Evolutionary conservation across 345 rosid genomes (phyloP), one percentile per base, ranked within the genome.

Genomic region (Moricandia moricandioides): DNA sequence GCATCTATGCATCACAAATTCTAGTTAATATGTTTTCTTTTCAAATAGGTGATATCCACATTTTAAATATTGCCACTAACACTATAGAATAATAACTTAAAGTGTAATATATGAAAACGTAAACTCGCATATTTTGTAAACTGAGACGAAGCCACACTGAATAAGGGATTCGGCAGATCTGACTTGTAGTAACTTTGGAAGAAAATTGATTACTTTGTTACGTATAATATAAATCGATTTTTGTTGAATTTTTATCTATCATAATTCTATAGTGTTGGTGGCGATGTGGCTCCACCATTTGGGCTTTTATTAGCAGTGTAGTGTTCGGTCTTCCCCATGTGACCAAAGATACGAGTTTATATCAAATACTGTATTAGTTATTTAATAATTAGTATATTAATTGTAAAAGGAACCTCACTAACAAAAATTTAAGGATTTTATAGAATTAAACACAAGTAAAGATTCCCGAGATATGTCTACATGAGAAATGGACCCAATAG

Each of bases 321-420:
- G 75, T n/a, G n/a, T n/a, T n/a, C n/a, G n/a, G n/a, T 76, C 79
- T 76, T 76, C 29, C 70, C 80, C 80, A 70, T 76, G 75, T 76
- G 80, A 63, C 24, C 65, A 76, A 69, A 34, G 65, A 76, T 69
- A 52, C 52, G 21, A 62, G 59, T 31, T 40, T 69, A 63, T 40
- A 75, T 51, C 54, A 47, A 56, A 59, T 49, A n/a, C n/a, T n/a
- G n/a, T n/a, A 49, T 12, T 68, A 37, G 40, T 37, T 9, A 21
- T 21, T 21, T 21, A 21, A 21, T 21, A 21, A 21, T 21, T 21
- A 21, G 2, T 21, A 21, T 21, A 21, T 21, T 21, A 21, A 21
- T 21, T 21, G 1, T 21, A 21, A 21, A 21, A 21, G 24, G 24
- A 0, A 21, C 24, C 24, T 21, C 24, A 37, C 5, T 30, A 30